phyloP scores from a whole-genome alignment of 75 land plant genomes.

The Picea sitchensis region DNA sequence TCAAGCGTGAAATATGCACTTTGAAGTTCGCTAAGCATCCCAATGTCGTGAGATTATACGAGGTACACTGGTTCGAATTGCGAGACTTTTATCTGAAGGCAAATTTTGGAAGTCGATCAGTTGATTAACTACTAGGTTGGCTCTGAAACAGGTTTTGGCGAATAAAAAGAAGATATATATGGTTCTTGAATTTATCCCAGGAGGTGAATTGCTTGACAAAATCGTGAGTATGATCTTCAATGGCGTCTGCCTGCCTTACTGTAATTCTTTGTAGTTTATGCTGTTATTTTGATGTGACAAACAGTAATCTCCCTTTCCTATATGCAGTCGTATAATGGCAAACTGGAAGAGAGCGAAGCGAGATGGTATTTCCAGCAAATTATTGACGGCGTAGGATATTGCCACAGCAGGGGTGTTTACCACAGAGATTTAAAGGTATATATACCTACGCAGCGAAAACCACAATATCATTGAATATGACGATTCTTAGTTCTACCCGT shows the following conservation, averaged over 20 bases:
- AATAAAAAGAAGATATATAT: slow-evolving; percentile 53
- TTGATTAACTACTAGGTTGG: neutral
- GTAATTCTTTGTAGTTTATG: neutral
- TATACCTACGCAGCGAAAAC: too few species aligned
- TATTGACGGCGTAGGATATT: slow-evolving; percentile 65
- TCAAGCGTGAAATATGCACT: too few species aligned
- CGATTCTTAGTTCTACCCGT: too few species aligned
- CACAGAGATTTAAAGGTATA: slow-evolving; percentile 77
- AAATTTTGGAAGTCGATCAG: too few species aligned
- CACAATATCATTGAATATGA: too few species aligned
- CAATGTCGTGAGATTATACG: too few species aligned
- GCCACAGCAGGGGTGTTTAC: slow-evolving; percentile 64
- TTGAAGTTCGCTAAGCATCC: too few species aligned
- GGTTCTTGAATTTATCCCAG: slow-evolving; percentile 60
- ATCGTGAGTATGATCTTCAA: slow-evolving; percentile 38
- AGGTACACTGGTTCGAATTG: too few species aligned
- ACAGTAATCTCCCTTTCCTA: neutral
- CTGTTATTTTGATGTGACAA: neutral
- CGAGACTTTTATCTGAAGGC: too few species aligned
- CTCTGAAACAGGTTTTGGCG: slow-evolving; percentile 53
- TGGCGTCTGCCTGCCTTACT: neutral
- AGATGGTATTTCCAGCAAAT: slow-evolving; percentile 71
- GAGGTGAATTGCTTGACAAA: slow-evolving; percentile 75
- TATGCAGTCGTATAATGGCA: slow-evolving; percentile 44
- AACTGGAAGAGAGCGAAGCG: slow-evolving; percentile 35